phyloP scores from a whole-genome alignment of 139 green algal genomes.

The Raphidocelis subcapitata region DNA sequence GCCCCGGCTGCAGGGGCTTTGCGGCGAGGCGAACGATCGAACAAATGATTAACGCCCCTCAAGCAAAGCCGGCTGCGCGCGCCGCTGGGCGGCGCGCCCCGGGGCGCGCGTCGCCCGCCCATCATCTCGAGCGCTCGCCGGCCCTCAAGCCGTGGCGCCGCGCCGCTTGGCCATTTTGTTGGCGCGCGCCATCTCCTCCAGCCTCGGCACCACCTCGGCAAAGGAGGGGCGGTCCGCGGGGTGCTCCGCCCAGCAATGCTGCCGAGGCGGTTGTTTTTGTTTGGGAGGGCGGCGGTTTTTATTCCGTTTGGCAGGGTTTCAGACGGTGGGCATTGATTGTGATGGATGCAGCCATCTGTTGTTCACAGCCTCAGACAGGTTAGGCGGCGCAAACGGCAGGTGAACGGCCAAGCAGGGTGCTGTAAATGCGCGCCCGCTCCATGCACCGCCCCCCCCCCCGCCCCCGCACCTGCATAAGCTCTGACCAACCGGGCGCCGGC shows the following conservation, averaged over 20 bases:
- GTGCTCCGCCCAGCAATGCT: neutral
- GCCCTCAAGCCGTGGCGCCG: neutral
- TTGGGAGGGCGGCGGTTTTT: neutral
- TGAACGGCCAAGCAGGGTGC: too few species aligned
- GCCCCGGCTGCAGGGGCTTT: too few species aligned
- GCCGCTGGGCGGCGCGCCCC: too few species aligned
- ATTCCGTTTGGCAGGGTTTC: neutral
- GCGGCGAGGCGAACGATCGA: too few species aligned
- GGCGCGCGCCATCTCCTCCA: constrained; percentile 37
- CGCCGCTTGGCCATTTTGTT: constrained; percentile 27
- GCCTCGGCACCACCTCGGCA: constrained; percentile 17
- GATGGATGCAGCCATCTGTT: neutral
- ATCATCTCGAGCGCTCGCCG: too few species aligned
- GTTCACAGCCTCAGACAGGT: neutral
- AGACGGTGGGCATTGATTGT: neutral
- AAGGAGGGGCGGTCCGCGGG: constrained; percentile 45
- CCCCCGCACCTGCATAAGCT: constrained; percentile 60
- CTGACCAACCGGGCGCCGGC: constrained; percentile 53
- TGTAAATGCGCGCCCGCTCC: too few species aligned
- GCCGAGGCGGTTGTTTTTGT: neutral
- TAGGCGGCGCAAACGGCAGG: neutral
- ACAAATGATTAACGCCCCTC: too few species aligned
- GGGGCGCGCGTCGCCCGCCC: too few species aligned
- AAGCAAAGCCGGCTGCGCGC: too few species aligned
- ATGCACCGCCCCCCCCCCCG: too few species aligned